phyloP scores from a whole-genome alignment of 1,139 yeast species.

The Trichomonascaceae sp. region DNA sequence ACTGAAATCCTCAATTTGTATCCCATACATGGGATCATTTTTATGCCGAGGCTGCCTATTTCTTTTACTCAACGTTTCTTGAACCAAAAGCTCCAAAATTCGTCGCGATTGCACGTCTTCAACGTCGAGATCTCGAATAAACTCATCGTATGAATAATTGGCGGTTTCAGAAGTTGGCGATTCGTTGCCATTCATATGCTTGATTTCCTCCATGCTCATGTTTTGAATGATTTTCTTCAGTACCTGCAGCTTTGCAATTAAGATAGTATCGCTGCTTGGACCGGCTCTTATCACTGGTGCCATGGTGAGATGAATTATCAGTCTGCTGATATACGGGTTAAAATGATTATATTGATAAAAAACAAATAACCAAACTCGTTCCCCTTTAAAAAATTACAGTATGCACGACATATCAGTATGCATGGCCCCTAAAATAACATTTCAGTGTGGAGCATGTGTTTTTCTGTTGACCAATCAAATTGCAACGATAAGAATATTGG shows the following conservation, averaged over 20 bases:
- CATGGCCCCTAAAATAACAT: not conserved
- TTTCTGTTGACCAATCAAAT: not conserved
- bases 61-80: slow-evolving; percentile 16
- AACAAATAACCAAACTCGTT: not conserved
- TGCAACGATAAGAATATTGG: not conserved
- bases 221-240: slow-evolving; percentile 12
- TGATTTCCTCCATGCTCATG: not conserved
- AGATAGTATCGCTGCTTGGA: slow-evolving; percentile 9
- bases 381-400: not conserved
- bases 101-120: slow-evolving; percentile 19
- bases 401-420: not conserved
- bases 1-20: slow-evolving; percentile 8
- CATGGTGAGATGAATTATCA: slow-evolving; percentile 4
- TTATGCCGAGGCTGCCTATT: not conserved
- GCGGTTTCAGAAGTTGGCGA: not conserved
- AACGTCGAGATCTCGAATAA: slow-evolving; percentile 25
- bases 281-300: slow-evolving; percentile 2
- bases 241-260: slow-evolving; percentile 15
- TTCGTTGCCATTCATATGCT: not conserved
- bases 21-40: slow-evolving; percentile 6
- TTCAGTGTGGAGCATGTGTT: not conserved
- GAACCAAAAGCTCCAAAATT: slow-evolving; percentile 21
- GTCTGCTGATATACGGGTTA: not conserved
- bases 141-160: slow-evolving; percentile 20
- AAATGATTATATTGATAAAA: not conserved